A percentile compares a stretch with the other conserved stretches of the same genome.
Evolutionary conservation across 192 early-diverging fungal species (phyloP).

Genomic region (Mortierella claussenii): DNA sequence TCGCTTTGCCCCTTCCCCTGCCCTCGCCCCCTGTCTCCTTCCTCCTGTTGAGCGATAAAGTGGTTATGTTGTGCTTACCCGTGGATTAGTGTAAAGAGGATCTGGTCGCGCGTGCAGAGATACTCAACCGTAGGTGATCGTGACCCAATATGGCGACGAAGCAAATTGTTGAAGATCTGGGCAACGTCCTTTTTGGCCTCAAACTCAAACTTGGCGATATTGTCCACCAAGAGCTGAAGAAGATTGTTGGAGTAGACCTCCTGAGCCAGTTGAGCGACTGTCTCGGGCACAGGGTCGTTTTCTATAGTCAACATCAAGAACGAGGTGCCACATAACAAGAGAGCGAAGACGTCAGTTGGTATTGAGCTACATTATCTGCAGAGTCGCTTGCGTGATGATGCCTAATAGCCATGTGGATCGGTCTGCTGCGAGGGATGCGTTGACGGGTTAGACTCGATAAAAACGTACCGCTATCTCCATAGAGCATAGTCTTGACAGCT

Average conservation of each 20-base stretch:
- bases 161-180: constrained; percentile 96
- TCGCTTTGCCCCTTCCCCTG: no score
- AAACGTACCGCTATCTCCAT: constrained; percentile 89
- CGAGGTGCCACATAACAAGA: background rate
- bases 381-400: no score
- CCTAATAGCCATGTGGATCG: no score
- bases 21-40: background rate
- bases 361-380: no score
- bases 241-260: constrained; percentile 95
- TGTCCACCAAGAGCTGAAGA: constrained; percentile 86
- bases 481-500: constrained; percentile 92
- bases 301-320: no score
- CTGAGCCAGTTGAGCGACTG: constrained; percentile 93
- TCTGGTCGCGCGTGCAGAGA: constrained; percentile 84
- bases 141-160: constrained; percentile 93
- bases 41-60: background rate
- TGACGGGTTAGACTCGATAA: no score
- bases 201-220: constrained; percentile 95
- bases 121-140: constrained; percentile 98
- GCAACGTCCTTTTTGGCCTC: constrained; percentile 98
- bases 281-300: constrained; percentile 87
- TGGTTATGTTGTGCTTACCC: constrained; percentile 69
- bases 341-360: no score
- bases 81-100: constrained; percentile 83
- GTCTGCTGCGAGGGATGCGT: no score